Conservation (phyloP, 2,329 filamentous ascomycete genomes). For the Apiospora pterosperma region DNA sequence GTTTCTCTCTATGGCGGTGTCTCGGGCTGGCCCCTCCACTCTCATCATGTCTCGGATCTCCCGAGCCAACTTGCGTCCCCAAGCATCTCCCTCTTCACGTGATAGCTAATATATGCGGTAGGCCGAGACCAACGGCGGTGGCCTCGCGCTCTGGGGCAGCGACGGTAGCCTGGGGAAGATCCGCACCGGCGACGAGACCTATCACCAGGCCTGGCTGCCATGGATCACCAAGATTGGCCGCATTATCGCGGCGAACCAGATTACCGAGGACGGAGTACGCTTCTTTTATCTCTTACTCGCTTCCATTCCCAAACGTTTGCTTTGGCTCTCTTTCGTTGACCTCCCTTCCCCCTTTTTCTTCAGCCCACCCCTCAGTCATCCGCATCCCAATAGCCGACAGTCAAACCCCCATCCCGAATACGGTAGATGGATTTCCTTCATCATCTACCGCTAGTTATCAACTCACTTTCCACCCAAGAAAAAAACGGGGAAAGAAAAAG, state of each 20-base stretch:
- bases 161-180: constrained; percentile 39
- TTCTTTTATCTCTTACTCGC: neutral
- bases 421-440: too few relatives aligned
- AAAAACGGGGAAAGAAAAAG: too few relatives aligned
- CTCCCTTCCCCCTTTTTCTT: too few relatives aligned
- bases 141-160: constrained; percentile 38
- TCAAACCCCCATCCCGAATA: too few relatives aligned
- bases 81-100: neutral
- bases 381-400: too few relatives aligned
- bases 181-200: constrained; percentile 38
- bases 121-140: constrained; percentile 42
- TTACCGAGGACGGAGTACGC: constrained; percentile 41
- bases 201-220: constrained; percentile 41
- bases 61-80: neutral
- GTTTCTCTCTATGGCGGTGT: neutral
- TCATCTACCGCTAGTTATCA: too few relatives aligned
- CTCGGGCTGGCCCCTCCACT: too few relatives aligned
- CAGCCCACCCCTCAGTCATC: neutral
- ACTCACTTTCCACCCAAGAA: too few relatives aligned
- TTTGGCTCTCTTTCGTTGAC: too few relatives aligned
- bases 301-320: too few relatives aligned
- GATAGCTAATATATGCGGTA: constrained; percentile 15
- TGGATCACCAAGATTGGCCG: constrained; percentile 41
- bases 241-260: constrained; percentile 44
- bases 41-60: neutral